Conservation (phyloP, 768 basidiomycete genomes). For the Mycena olivaceomarginata region DNA sequence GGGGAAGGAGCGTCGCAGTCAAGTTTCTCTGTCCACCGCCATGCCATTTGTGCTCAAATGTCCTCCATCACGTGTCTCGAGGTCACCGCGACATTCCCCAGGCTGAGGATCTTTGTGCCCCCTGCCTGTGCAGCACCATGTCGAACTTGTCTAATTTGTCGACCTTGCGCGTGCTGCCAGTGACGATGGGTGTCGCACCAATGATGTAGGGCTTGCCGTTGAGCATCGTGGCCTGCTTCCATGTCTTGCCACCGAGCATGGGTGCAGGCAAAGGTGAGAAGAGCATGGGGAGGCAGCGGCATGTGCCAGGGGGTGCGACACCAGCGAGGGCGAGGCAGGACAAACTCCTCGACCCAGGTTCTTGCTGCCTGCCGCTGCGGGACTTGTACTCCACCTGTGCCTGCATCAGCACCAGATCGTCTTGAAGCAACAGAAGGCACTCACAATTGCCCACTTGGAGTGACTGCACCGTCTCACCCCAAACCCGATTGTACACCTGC, state of each 20-base stretch:
- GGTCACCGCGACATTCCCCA: constrained; percentile 43
- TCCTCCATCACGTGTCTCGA: constrained; percentile 8
- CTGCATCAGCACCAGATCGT: constrained; percentile 2
- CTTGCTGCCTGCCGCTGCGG: constrained; percentile 79
- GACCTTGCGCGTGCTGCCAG: constrained; percentile 67
- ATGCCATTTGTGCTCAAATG: too few relatives aligned
- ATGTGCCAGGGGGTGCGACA: constrained; percentile 61
- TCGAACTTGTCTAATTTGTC: too few relatives aligned
- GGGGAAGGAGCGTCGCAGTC: too few relatives aligned
- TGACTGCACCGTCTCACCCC: too few relatives aligned
- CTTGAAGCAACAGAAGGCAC: constrained; percentile 49
- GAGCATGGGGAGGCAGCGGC: constrained; percentile 81
- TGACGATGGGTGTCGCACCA: constrained; percentile 68
- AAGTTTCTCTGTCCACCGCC: too few relatives aligned
- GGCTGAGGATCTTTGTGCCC: constrained; percentile 66
- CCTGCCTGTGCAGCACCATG: constrained; percentile 78
- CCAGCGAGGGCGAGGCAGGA: constrained; percentile 87
- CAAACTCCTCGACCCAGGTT: constrained; percentile 87
- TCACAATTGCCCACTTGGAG: constrained; percentile 94
- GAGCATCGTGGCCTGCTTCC: constrained; percentile 90
- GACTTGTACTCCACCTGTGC: constrained; percentile 92
- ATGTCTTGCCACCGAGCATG: constrained; percentile 68
- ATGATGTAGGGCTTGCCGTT: constrained; percentile 87
- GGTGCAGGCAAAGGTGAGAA: constrained; percentile 64
- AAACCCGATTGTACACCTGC: too few relatives aligned